Conservation (phyloP, 805 yeast genomes). For the Wickerhamomyces bisporus region DNA sequence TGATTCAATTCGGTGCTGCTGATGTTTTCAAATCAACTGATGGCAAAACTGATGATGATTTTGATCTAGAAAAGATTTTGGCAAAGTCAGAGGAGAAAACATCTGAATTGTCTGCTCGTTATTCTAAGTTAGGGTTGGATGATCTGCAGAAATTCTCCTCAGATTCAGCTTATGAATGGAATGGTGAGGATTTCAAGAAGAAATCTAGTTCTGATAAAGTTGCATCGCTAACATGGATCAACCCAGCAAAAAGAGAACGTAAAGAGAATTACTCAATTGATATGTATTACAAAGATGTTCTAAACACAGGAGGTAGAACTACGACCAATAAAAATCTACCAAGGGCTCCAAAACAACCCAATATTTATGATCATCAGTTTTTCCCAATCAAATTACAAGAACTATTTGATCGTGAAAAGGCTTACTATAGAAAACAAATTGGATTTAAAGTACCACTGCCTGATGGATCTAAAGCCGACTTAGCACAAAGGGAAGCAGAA, state of each 20-base stretch:
- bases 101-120: slow-evolving; percentile 53
- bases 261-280: slow-evolving; percentile 85
- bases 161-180: slow-evolving; percentile 81
- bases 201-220: slow-evolving; percentile 42
- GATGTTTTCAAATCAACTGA: slow-evolving; percentile 41
- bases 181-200: slow-evolving; percentile 76
- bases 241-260: slow-evolving; percentile 80
- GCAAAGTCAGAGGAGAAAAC: slow-evolving; percentile 61
- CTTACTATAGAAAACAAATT: slow-evolving; percentile 64
- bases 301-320: slow-evolving; percentile 66
- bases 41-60: slow-evolving; percentile 37
- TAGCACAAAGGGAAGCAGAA: slow-evolving; percentile 35
- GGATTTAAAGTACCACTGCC: slow-evolving; percentile 60
- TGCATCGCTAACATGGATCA: slow-evolving; percentile 65
- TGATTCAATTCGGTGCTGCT: slow-evolving; percentile 83
- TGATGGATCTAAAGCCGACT: slow-evolving; percentile 42
- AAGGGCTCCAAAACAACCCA: slow-evolving; percentile 78
- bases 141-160: slow-evolving; percentile 73
- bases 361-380: slow-evolving; percentile 87
- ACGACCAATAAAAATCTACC: slow-evolving; percentile 49
- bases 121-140: slow-evolving; percentile 63
- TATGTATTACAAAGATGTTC: slow-evolving; percentile 75
- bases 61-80: slow-evolving; percentile 59
- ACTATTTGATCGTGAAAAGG: slow-evolving; percentile 75
- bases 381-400: slow-evolving; percentile 73